These are phyloP conservation scores for Debaryomyces castellii DNA, from an alignment of 805 yeast species.

Conservation along the genomic window DNA sequence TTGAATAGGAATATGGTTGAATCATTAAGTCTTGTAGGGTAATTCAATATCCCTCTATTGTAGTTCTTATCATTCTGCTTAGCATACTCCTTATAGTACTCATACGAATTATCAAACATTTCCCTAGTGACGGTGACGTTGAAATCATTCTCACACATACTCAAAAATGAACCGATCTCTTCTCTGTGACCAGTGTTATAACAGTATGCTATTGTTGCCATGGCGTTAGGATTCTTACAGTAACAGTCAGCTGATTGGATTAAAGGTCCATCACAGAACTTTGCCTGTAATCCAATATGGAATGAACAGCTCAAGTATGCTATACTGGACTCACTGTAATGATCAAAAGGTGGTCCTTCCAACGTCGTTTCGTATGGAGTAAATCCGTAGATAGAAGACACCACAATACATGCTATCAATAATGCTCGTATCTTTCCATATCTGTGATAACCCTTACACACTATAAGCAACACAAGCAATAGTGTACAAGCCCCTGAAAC, in stretches of 20 bases:
- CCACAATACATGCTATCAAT: slow-evolving; percentile 9
- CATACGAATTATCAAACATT: slow-evolving; percentile 20
- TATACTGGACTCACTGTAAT: slow-evolving; percentile 25
- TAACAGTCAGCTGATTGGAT: slow-evolving; percentile 14
- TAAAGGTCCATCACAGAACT: slow-evolving; percentile 19
- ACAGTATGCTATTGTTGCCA: slow-evolving; percentile 40
- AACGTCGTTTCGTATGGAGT: slow-evolving; percentile 24
- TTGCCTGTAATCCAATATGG: slow-evolving; percentile 18
- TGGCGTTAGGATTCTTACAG: slow-evolving; percentile 29
- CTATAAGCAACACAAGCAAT: not conserved
- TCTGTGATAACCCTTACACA: slow-evolving; percentile 2
- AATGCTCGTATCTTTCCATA: slow-evolving; percentile 3
- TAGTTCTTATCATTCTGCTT: slow-evolving; percentile 9
- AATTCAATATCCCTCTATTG: slow-evolving; percentile 9
- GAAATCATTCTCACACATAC: slow-evolving; percentile 21
- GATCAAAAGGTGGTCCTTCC: slow-evolving; percentile 31
- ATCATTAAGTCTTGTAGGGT: slow-evolving; percentile 28
- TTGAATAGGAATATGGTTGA: slow-evolving; percentile 16
- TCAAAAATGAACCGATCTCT: slow-evolving; percentile 22
- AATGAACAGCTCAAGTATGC: slow-evolving; percentile 31
- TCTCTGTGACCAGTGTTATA: slow-evolving; percentile 23
- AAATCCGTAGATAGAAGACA: slow-evolving; percentile 13
- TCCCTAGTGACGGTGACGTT: slow-evolving; percentile 19
- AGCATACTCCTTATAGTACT: slow-evolving; percentile 15
- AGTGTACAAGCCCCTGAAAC: not conserved